Evolutionary conservation across 176 grass and related monocot species (phyloP).

Genomic region (Otatea glauca): DNA sequence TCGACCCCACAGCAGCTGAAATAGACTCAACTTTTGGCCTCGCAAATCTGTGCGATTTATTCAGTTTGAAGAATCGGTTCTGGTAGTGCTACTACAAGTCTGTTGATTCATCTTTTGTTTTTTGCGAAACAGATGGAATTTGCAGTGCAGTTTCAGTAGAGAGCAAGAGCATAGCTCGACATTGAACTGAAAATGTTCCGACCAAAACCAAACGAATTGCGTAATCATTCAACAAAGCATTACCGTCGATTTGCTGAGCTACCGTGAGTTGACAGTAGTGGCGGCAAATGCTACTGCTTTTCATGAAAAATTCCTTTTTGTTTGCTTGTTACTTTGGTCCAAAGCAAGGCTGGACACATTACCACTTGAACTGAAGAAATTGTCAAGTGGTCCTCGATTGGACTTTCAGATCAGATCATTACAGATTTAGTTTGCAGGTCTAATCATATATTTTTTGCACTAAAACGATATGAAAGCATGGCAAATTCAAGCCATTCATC

Average conservation of each 20-base stretch:
- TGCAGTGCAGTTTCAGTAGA: neutral
- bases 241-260: neutral
- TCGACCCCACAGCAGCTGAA: constrained; percentile 33
- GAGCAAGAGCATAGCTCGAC: too few relatives aligned
- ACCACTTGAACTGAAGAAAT: neutral
- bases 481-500: neutral
- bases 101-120: neutral
- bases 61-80: neutral
- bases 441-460: neutral
- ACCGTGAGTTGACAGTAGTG: constrained; percentile 6
- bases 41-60: neutral
- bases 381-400: neutral
- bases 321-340: constrained; percentile 1
- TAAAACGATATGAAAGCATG: neutral
- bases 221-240: neutral
- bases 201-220: neutral
- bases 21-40: neutral
- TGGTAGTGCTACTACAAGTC: neutral
- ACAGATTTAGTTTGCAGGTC: constrained; percentile 6
- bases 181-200: neutral
- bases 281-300: neutral
- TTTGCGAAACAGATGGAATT: neutral
- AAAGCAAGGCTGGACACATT: constrained; percentile 13
- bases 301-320: neutral
- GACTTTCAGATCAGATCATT: neutral